These are phyloP conservation scores for Barnettozyma wickerhamii DNA, from an alignment of 805 yeast species.

Conservation along the genomic window DNA sequence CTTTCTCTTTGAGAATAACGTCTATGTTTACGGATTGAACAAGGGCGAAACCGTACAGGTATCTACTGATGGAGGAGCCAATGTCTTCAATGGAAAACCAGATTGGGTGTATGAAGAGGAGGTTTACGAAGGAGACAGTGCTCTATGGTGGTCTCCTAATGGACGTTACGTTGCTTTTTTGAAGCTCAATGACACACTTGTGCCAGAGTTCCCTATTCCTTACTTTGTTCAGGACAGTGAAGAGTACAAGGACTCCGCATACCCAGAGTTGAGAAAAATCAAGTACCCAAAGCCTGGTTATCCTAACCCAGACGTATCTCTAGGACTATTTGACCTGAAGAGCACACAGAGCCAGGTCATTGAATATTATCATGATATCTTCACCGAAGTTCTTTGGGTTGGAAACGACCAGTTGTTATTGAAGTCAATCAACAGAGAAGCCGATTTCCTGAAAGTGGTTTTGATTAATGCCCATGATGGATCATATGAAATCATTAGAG, in stretches of 20 bases:
- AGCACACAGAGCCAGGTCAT: constrained; percentile 33
- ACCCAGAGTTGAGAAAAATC: constrained; percentile 56
- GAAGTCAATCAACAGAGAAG: constrained; percentile 59
- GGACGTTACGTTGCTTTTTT: constrained; percentile 63
- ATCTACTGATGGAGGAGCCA: constrained; percentile 66
- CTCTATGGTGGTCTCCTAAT: constrained; percentile 85
- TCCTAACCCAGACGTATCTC: constrained; percentile 62
- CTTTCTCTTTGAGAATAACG: constrained; percentile 63
- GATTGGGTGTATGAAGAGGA: constrained; percentile 97
- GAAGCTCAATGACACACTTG: constrained; percentile 68
- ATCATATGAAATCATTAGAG: constrained; percentile 40
- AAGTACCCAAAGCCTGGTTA: constrained; percentile 87
- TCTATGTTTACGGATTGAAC: constrained; percentile 47
- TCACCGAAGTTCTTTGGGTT: constrained; percentile 72
- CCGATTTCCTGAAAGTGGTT: constrained; percentile 58
- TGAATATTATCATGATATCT: constrained; percentile 38
- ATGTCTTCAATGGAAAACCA: constrained; percentile 81
- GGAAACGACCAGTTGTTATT: constrained; percentile 49
- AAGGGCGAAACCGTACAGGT: constrained; percentile 32
- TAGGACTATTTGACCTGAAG: constrained; percentile 41
- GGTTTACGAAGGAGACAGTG: constrained; percentile 63
- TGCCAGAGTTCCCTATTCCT: constrained; percentile 69
- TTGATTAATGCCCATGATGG: constrained; percentile 42
- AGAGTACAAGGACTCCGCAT: constrained; percentile 32
- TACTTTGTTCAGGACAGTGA: constrained; percentile 57